Conservation (phyloP, 2,329 filamentous ascomycete species). For the Epichloe gansuensis region DNA sequence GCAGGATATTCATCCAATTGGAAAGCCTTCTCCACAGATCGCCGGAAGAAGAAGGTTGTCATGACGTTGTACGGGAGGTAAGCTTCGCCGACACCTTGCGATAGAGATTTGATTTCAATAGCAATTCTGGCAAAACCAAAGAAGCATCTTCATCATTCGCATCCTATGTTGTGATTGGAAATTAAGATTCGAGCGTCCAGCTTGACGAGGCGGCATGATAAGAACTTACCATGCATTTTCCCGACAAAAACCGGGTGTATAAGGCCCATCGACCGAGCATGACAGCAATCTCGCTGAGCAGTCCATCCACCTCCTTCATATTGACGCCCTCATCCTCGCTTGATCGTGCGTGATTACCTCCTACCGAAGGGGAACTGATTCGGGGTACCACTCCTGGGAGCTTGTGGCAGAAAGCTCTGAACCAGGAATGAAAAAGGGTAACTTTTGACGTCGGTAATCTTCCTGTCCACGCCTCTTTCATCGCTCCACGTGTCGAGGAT, state of each 20-base stretch:
- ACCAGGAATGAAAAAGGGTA: conserved; percentile 97
- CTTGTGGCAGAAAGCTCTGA: conserved; percentile 74
- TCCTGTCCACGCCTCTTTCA: conserved; percentile 71
- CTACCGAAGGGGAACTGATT: conserved; percentile 63
- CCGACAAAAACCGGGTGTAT: conserved; percentile 78
- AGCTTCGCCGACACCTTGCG: conserved; percentile 68
- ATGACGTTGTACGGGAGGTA: conserved; percentile 77
- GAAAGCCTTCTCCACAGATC: conserved; percentile 95
- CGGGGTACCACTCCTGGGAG: conserved; percentile 55
- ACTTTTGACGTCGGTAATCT: conserved; percentile 88
- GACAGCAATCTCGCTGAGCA: conserved; percentile 76
- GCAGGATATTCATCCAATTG: conserved; percentile 82
- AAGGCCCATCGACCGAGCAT: conserved; percentile 93
- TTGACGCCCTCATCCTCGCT: conserved; percentile 90
- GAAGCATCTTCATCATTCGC: conserved; percentile 40
- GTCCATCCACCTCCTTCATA: conserved; percentile 87
- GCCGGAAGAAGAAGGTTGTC: conserved; percentile 92
- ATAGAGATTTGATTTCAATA: conserved; percentile 67
- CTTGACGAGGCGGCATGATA: background rate
- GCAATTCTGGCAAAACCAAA: conserved; percentile 58
- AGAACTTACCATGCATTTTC: conserved; percentile 64
- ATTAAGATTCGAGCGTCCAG: background rate
- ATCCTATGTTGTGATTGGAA: conserved; percentile 27
- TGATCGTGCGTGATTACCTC: conserved; percentile 40
- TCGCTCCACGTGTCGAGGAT: conserved; percentile 93